Conservation (phyloP, 305 asterid genomes). For the Fraxinus dipetala region DNA sequence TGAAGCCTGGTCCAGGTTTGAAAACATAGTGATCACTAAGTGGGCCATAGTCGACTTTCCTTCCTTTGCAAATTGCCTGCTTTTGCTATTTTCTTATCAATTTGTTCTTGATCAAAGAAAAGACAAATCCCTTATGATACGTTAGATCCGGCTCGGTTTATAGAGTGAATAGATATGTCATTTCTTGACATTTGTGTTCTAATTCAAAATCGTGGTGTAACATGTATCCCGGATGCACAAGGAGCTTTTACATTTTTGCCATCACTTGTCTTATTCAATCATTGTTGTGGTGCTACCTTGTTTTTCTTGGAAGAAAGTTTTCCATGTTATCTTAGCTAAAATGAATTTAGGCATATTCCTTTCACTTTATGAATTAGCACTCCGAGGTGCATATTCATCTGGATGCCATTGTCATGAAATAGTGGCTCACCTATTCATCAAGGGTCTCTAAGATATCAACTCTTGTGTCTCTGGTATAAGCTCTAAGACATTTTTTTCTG, state of each 20-base stretch:
- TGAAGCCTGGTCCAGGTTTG: background rate
- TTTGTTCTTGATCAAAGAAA: background rate
- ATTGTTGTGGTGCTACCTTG: background rate
- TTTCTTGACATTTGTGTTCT: too few species aligned
- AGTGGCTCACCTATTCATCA: background rate
- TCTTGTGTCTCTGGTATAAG: background rate
- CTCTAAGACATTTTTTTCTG: background rate
- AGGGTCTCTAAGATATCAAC: background rate
- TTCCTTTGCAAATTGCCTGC: background rate
- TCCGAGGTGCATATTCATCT: background rate
- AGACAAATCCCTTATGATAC: background rate
- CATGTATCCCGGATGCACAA: too few species aligned
- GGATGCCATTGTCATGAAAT: background rate
- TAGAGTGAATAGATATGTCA: background rate
- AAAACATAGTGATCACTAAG: background rate
- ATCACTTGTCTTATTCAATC: background rate
- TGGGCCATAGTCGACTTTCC: background rate
- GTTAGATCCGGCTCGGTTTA: background rate
- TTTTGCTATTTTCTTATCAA: background rate
- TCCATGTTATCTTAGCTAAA: background rate
- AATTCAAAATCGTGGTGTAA: background rate
- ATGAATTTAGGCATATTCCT: background rate
- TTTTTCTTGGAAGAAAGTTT: background rate
- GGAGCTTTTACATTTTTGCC: too few species aligned
- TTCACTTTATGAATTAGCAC: background rate